Conservation (phyloP, 176 grass and related monocot genomes). For the Oryza nivara region DNA sequence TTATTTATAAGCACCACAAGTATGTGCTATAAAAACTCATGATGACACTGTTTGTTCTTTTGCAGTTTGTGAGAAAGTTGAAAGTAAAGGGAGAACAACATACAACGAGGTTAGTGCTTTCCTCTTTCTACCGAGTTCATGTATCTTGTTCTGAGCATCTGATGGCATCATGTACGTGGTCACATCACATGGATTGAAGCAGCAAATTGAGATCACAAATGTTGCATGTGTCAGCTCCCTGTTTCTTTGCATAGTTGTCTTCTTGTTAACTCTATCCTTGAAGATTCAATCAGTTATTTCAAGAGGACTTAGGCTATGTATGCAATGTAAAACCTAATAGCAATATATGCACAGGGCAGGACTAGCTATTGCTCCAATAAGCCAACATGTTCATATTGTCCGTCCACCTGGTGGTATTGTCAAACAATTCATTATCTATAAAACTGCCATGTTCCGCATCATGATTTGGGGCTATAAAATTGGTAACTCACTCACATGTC, state of each 20-base stretch:
- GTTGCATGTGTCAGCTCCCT: background rate
- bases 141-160: slow-evolving; percentile 1
- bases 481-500: background rate
- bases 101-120: slow-evolving; percentile 81
- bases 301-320: background rate
- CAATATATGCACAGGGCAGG: background rate
- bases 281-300: slow-evolving; percentile 20
- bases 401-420: background rate
- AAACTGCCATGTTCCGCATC: background rate
- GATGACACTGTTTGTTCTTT: slow-evolving; percentile 31
- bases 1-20: background rate
- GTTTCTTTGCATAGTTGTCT: slow-evolving; percentile 1
- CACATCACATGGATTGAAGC: background rate
- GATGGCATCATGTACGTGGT: background rate
- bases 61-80: slow-evolving; percentile 98
- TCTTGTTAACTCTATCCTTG: background rate
- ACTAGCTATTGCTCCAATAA: background rate
- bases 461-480: background rate
- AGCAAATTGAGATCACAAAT: background rate
- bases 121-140: slow-evolving; percentile 1
- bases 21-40: slow-evolving; percentile 11
- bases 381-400: background rate
- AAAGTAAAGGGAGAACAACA: slow-evolving; percentile 99
- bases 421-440: background rate
- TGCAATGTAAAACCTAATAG: background rate